Evolutionary conservation across 139 green algal genomes (phyloP), one percentile per base, ranked within the genome.

Genomic region (Pedinophyceae sp.): DNA sequence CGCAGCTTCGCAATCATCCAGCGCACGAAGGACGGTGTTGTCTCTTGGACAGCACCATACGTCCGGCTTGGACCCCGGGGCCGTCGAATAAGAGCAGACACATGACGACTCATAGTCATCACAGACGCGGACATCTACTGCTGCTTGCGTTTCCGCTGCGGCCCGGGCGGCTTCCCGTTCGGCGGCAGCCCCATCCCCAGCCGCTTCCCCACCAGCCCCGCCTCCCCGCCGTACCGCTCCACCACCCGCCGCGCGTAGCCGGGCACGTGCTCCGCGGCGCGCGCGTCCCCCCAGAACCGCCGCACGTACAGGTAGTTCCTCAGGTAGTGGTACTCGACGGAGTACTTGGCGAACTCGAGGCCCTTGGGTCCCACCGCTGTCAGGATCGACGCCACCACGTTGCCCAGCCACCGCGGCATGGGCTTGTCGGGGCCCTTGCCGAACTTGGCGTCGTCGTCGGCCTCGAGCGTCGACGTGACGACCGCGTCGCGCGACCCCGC

Each of bases 311-410:
- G 60, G 57, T 78, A 95, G 60, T 96, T 96, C 27, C 92, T 73
- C 30, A 93, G 84, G 66, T 80, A 87, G 70, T 98, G 91, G 58
- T 98, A 98, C 56, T 97, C 90, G 3, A 98, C 74, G 27, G 60
- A 83, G 68, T 97, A 99, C 19, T 77, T 77, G 1, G 70, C 92
- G 76, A 99, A 99, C 67, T 97, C 89, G 15, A 98, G 59, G 1
- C 92, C 92, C 58, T 89, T 89, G 2, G 89, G 89, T 1, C 84
- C 84, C 24, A 97, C 48, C 39, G 64, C n/a, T 30, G 55, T 49
- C 17, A 94, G 63, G 19, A 95, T 7, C 66, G 72, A 82, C 0
- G 86, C 85, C 16, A 95, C 66, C 2, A 87, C 28, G 55, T 80
- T 84, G 20, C 86, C 86, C 17, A 93, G 47, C 78, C 73, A 88